Evolutionary conservation across 2,329 filamentous ascomycete species (phyloP), one percentile per base, ranked within the genome.

Genomic region (Colletotrichum gloeosporioides): DNA sequence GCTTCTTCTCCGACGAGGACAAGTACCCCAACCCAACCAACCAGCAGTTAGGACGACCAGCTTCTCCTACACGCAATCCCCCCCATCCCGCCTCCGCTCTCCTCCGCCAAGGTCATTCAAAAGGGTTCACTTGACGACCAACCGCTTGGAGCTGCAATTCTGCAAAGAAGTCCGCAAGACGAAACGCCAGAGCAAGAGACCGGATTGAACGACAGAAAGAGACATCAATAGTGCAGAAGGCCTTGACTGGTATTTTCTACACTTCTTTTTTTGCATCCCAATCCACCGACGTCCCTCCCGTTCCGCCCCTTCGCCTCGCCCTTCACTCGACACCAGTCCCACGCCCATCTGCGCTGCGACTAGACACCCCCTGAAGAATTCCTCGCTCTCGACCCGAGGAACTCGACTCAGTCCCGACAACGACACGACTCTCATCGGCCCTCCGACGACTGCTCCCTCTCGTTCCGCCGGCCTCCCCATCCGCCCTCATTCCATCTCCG

Each of bases 361-460:
- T 25, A 44, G 69, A 61, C 73, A 75, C 53, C 65, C 78, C 77
- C 78, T 69, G 66, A 73, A 72, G 78, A 85, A 88, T 88, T 87
- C 86, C 86, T 87, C 83, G 83, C 82, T 82, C 82, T 82, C 82
- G 82, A 83, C 77, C 83, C 82, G 82, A 86, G 84, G 86, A 87
- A 87, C 86, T 85, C 82, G 81, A 82, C 79, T 81, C 79, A 77
- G 77, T 77, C 78, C 67, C 71, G 72, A 44, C 72, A 66, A 66
- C 72, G 78, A 79, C 80, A 80, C 79, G 79, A 76, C 76, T 69
- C 62, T 44, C 63, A 76, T 73, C 76, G 79, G 78, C 80, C 79
- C 82, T 82, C 82, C 82, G 81, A 83, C 80, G 79, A 80, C 79
- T 36, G 79, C 80, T 83, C 82, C 83, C 84, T 85, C 86, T 83